Percentiles rank a stretch among this genome's conserved stretches.
Conservation (phyloP, 345 rosid genomes). For the Clarkia xantiana region DNA sequence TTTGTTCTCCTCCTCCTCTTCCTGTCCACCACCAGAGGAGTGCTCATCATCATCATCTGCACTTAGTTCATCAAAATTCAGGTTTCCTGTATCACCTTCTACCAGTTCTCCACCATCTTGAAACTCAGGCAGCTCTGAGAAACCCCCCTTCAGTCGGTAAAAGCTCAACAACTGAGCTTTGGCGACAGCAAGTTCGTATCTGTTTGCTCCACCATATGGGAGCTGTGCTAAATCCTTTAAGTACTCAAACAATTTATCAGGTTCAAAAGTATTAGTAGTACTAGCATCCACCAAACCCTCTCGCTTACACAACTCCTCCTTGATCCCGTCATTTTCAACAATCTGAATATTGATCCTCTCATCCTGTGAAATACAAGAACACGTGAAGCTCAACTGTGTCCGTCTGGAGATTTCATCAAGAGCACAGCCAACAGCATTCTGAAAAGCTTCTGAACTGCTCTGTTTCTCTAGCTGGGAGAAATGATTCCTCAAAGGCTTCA, state of each 20-base stretch:
- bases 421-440: slow-evolving; percentile 49
- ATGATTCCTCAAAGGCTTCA: slow-evolving; percentile 44
- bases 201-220: slow-evolving; percentile 31
- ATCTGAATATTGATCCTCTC: slow-evolving; percentile 28
- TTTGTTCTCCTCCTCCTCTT: slow-evolving; percentile 12
- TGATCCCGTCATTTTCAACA: slow-evolving; percentile 49
- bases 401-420: slow-evolving; percentile 51
- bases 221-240: slow-evolving; percentile 37
- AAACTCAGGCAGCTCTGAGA: slow-evolving; percentile 29
- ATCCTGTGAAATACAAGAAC: slow-evolving; percentile 35
- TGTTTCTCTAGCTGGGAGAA: slow-evolving; percentile 46
- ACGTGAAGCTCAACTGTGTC: slow-evolving; percentile 39
- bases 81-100: slow-evolving; percentile 18
- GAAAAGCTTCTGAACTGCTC: slow-evolving; percentile 38
- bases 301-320: slow-evolving; percentile 21
- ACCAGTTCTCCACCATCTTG: slow-evolving; percentile 21
- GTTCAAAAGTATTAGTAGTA: slow-evolving; percentile 27
- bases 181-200: slow-evolving; percentile 36
- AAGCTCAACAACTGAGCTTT: slow-evolving; percentile 45
- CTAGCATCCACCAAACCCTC: slow-evolving; percentile 15
- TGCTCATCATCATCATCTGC: slow-evolving; percentile 16
- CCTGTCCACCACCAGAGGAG: slow-evolving; percentile 6
- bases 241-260: slow-evolving; percentile 31
- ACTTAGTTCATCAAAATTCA: background rate
- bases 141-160: slow-evolving; percentile 35